Conservation (phyloP, 31 red algal genomes). For the Porphyra umbilicalis region DNA sequence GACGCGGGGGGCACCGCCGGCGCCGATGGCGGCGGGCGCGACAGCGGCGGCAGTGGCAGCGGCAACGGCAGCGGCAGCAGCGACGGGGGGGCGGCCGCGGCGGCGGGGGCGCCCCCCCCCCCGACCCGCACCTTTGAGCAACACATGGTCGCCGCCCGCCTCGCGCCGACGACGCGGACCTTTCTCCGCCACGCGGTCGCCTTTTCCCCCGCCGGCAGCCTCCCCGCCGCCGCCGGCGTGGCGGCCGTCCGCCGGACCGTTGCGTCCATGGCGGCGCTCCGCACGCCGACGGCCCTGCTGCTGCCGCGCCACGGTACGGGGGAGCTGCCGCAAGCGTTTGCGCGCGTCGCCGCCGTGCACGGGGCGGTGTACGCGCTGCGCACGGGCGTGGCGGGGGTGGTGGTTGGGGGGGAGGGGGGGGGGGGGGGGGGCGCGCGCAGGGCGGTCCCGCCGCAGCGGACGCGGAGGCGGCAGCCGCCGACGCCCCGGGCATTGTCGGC, state of each 20-base stretch:
- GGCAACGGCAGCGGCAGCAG: not conserved
- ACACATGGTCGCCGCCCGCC: constrained; percentile 12
- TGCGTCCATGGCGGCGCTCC: constrained; percentile 20
- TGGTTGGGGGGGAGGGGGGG: not conserved
- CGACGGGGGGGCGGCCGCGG: no score
- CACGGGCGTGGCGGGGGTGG: constrained; percentile 13
- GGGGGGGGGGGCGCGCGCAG: not conserved
- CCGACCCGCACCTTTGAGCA: not conserved
- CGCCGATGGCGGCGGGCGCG: not conserved
- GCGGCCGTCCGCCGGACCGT: constrained; percentile 10
- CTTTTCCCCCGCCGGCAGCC: not conserved
- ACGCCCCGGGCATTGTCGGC: not conserved
- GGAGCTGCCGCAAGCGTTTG: constrained; percentile 47
- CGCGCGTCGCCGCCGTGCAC: constrained; percentile 38
- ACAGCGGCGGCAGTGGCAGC: not conserved
- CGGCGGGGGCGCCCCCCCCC: no score
- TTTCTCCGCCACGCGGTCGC: constrained; percentile 30
- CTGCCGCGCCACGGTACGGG: constrained; percentile 32
- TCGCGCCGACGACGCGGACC: constrained; percentile 7
- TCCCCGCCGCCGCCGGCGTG: constrained; percentile 6
- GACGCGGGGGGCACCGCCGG: not conserved
- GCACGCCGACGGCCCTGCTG: constrained; percentile 32
- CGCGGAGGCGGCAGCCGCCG: not conserved
- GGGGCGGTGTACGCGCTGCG: constrained; percentile 43
- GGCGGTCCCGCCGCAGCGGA: not conserved